These are phyloP conservation scores for Crithidia fasciculata DNA, from an alignment of 208 protist species.

Conservation along the genomic window DNA sequence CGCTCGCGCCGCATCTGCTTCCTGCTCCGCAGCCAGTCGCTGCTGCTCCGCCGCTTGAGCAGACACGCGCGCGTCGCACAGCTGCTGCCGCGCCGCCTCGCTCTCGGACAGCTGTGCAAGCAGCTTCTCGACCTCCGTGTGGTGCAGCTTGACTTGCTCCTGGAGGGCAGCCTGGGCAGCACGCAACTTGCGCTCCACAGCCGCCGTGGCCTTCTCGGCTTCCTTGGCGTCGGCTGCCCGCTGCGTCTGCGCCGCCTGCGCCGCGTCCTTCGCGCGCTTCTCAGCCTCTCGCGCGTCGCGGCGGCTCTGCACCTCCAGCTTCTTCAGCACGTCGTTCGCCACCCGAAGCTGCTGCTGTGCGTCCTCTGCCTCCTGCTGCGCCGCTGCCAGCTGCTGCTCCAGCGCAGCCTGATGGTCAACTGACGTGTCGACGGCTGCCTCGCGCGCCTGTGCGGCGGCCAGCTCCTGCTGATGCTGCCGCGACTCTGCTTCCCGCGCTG, in stretches of 20 bases:
- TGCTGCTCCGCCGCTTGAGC: slow-evolving; percentile 3
- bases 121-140: slow-evolving; percentile 15
- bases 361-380: slow-evolving; percentile 5
- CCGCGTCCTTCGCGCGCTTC: not conserved
- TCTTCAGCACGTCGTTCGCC: slow-evolving; percentile 13
- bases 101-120: slow-evolving; percentile 6
- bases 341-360: not conserved
- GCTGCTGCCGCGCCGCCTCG: slow-evolving; percentile 13
- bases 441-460: not conserved
- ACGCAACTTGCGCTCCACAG: slow-evolving; percentile 7
- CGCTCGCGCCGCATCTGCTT: not conserved
- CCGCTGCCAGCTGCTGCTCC: slow-evolving; percentile 3
- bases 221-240: not conserved
- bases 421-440: not conserved
- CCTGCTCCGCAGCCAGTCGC: not conserved
- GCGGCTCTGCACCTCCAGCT: slow-evolving; percentile 12
- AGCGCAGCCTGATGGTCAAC: not conserved
- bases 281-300: slow-evolving; percentile 11
- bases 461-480: not conserved
- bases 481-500: not conserved
- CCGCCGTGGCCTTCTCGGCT: slow-evolving; percentile 9
- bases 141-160: slow-evolving; percentile 15
- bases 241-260: slow-evolving; percentile 4
- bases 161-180: slow-evolving; percentile 10
- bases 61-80: slow-evolving; percentile 7